A percentile compares a stretch with the other conserved stretches of the same genome.
These are phyloP conservation scores for Leccinum variabile DNA, from an alignment of 1,284 basidiomycete species.

Conservation along the genomic window DNA sequence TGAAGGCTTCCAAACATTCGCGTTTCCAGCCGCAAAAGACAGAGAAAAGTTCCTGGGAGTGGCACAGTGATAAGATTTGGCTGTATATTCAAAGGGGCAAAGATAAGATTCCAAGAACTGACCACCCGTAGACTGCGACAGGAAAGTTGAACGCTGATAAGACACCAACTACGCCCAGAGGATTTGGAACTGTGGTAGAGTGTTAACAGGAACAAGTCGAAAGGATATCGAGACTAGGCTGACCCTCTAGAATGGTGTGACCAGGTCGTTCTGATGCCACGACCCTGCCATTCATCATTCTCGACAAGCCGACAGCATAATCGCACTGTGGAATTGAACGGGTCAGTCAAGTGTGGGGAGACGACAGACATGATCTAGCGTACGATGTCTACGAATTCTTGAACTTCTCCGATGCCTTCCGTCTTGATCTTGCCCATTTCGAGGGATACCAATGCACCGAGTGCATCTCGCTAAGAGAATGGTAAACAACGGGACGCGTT, in stretches of 20 bases:
- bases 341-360: constrained; percentile 9
- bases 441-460: constrained; percentile 82
- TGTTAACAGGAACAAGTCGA: constrained; percentile 10
- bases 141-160: constrained; percentile 95
- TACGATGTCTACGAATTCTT: constrained; percentile 93
- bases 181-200: constrained; percentile 73
- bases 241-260: constrained; percentile 86
- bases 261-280: constrained; percentile 87
- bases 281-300: constrained; percentile 89
- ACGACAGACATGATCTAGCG: constrained; percentile 24
- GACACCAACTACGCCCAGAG: constrained; percentile 89
- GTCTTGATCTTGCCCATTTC: constrained; percentile 97
- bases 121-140: constrained; percentile 88
- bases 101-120: constrained; percentile 14
- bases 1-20: constrained; percentile 94
- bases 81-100: constrained; percentile 3
- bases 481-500: background rate
- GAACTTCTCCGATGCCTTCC: constrained; percentile 93
- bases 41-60: constrained; percentile 81
- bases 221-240: constrained; percentile 11
- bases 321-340: constrained; percentile 47
- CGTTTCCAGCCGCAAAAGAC: constrained; percentile 88
- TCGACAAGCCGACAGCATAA: constrained; percentile 80
- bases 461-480: constrained; percentile 60
- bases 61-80: constrained; percentile 6